Base-by-base conservation (phyloP, 306 rosid genomes). In the Castanospermum australe region DNA sequence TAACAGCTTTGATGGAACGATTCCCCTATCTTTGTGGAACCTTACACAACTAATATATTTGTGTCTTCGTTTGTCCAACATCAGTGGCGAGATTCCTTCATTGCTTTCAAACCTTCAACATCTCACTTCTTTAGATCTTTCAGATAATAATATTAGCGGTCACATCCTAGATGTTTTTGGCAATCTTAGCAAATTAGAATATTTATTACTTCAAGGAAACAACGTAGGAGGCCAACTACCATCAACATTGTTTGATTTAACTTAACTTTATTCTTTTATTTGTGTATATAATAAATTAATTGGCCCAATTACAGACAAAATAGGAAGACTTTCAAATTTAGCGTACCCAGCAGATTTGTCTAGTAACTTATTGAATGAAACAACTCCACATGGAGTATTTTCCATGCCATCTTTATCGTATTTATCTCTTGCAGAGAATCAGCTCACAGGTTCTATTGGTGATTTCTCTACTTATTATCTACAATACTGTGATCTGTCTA, bases 41-140 rank as follows among this genome's bases (percentile, higher is more conserved):
- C 32, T 28, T 3, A 28, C 32, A 28, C 0, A 63, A 24, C 41
- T 80, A 17, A 52, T 45, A 18, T 9, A 1, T 8, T 60, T 62
- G 8, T 4, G 36, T 28, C 79, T 74, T n/a, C 13, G 25, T 6
- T 0, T 0, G 0, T 38, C 22, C 30, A 57, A 28, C 0, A 15
- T 74, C 67, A 73, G 2, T 55, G 78, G 78, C 38, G 22, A 73
- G 6, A 59, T 73, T 2, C 54, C 78, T 25, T 47, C 61, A 22
- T 4, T 54, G 15, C 30, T 28, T 25, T 14, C 42, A 13, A 36
- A 70, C 39, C 71, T 69, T 2, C 9, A 60, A 22, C 8, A 48
- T 11, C 30, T 60, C 5, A 10, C 71, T 8, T 14, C 0, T 5
- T 67, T 66, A 0, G 4, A 70, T 8, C 12, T 71, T 35, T 77